Percentiles rank a stretch among this genome's conserved stretches.
Evolutionary conservation across 2,329 filamentous ascomycete genomes (phyloP).

Genomic region (Colletotrichum sp.): DNA sequence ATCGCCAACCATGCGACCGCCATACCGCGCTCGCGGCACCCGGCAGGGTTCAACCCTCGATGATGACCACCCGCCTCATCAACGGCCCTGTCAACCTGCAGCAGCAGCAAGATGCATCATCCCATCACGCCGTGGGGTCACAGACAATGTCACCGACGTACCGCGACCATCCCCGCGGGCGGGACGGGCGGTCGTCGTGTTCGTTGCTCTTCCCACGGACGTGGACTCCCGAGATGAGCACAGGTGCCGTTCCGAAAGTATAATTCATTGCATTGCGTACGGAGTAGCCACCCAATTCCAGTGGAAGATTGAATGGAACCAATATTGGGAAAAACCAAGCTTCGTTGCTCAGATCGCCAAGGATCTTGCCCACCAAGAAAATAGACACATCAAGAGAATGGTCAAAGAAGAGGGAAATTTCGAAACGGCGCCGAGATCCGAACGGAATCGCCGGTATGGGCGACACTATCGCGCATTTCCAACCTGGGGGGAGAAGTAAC

Average conservation of each 20-base stretch:
- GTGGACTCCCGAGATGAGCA: background rate
- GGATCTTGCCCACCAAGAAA: background rate
- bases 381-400: background rate
- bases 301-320: background rate
- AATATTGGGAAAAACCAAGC: background rate
- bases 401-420: background rate
- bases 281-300: background rate
- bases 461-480: background rate
- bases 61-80: background rate
- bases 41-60: background rate
- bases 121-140: background rate
- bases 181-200: background rate
- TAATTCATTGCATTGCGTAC: background rate
- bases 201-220: background rate
- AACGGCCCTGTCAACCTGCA: background rate
- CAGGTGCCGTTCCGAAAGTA: background rate
- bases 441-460: background rate
- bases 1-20: background rate
- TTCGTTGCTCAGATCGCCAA: background rate
- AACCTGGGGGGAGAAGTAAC: background rate
- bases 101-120: background rate
- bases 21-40: background rate
- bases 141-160: background rate
- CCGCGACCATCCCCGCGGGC: background rate
- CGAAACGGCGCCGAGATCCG: background rate